A percentile compares a stretch with the other conserved stretches of the same genome.
These are phyloP conservation scores for Yarrowia sp. DNA, from an alignment of 805 yeast genomes.

Conservation along the genomic window DNA sequence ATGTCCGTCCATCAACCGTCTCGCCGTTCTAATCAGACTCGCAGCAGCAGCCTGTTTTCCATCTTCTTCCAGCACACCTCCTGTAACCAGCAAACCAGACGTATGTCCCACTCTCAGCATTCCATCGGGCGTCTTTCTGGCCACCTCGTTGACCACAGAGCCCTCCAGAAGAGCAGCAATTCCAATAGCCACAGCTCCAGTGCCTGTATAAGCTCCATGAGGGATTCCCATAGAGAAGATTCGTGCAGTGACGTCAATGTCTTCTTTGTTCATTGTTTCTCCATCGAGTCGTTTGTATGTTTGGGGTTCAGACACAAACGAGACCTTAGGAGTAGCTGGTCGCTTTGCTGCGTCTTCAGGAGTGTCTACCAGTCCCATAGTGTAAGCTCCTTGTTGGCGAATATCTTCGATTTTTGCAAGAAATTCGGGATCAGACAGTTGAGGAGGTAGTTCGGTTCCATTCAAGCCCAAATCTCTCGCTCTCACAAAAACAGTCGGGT, in stretches of 20 bases:
- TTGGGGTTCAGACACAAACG: slow-evolving; percentile 35
- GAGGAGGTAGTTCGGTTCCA: slow-evolving; percentile 25
- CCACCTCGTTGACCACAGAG: slow-evolving; percentile 23
- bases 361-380: slow-evolving; percentile 39
- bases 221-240: slow-evolving; percentile 40
- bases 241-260: slow-evolving; percentile 22
- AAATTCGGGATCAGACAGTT: slow-evolving; percentile 11
- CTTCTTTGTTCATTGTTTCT: neutral
- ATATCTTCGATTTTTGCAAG: slow-evolving; percentile 36
- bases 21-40: slow-evolving; percentile 1
- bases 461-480: slow-evolving; percentile 13
- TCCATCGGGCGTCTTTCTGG: slow-evolving; percentile 2
- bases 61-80: slow-evolving; percentile 15
- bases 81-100: slow-evolving; percentile 23
- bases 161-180: slow-evolving; percentile 39
- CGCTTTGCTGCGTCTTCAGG: slow-evolving; percentile 38
- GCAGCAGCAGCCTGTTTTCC: slow-evolving; percentile 29
- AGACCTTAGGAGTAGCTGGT: slow-evolving; percentile 41
- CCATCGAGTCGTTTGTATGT: slow-evolving; percentile 17
- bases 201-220: slow-evolving; percentile 41
- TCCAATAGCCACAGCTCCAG: slow-evolving; percentile 41
- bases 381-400: slow-evolving; percentile 40
- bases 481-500: slow-evolving; percentile 30
- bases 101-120: slow-evolving; percentile 37
- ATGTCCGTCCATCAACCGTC: slow-evolving; percentile 33